phyloP scores from a whole-genome alignment of 2,329 filamentous ascomycete species.

The Monilinia laxa region DNA sequence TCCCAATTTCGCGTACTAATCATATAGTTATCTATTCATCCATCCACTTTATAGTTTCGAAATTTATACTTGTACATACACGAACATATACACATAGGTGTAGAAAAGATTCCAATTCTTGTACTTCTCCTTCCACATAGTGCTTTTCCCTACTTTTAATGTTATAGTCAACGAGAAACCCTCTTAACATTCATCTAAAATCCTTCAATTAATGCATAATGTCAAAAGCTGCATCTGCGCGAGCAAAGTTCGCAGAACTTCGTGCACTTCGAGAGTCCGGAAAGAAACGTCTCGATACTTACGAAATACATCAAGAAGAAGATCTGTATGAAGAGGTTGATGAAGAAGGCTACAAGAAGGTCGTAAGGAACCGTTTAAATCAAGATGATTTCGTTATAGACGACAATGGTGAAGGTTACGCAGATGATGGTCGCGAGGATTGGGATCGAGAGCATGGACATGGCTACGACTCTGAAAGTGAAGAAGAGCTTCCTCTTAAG shows the following conservation, averaged over 20 bases:
- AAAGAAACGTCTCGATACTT: constrained; percentile 85
- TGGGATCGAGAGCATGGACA: constrained; percentile 62
- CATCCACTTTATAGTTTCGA: constrained; percentile 3
- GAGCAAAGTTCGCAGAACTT: constrained; percentile 69
- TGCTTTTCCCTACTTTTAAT: neutral
- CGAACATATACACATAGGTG: constrained; percentile 2
- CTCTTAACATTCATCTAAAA: constrained; percentile 13
- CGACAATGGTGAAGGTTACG: constrained; percentile 96
- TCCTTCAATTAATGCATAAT: constrained; percentile 30
- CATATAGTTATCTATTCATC: neutral
- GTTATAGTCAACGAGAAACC: neutral
- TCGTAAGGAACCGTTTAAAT: constrained; percentile 84
- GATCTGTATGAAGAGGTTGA: constrained; percentile 95
- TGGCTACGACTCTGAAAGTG: constrained; percentile 72
- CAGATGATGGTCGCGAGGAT: constrained; percentile 92
- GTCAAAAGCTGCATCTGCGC: constrained; percentile 39
- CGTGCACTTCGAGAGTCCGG: constrained; percentile 80
- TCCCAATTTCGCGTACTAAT: constrained; percentile 16
- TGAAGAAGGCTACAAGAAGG: constrained; percentile 95
- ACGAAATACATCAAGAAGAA: constrained; percentile 80
- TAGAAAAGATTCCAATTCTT: neutral
- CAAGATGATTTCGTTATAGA: constrained; percentile 98
- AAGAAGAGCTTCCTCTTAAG: constrained; percentile 57
- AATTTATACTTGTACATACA: neutral
- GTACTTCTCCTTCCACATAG: neutral